Evolutionary conservation across 2,329 filamentous ascomycete genomes (phyloP), one percentile per base, ranked within the genome.

Genomic region (Sporothrix dimorphospora): DNA sequence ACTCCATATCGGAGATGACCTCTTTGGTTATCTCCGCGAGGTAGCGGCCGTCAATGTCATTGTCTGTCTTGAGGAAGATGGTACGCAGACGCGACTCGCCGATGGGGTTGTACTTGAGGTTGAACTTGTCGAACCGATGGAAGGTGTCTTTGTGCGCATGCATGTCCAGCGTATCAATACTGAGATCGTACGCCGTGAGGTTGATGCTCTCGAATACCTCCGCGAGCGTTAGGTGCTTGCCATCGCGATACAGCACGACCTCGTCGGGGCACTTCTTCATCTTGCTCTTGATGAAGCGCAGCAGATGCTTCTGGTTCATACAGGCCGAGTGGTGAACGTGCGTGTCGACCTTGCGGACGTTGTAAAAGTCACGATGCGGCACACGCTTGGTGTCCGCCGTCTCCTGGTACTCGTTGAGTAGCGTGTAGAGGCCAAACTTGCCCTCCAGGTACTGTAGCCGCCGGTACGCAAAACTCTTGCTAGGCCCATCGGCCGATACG

Each of bases 121-220:
- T 99, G 87, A 99, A 99, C 81, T 99, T 99, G 85, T 99, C 96
- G 80, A 99, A 99, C 4, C 96, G 93, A 82, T 99, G 96, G 83
- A 99, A 99, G 0, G 94, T 97, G 81, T 99, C 96, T 12, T 94
- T 98, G 79, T 99, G 96, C 30, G 96, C 95, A 84, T 99, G 96
- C 96, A 99, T 99, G 83, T 99, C 96, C 45, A 99, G 87, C 0
- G 96, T 99, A 81, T 99, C 96, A 75, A 99, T 99, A 81, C 94
- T 98, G 70, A 99, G 85, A 80, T 99, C 96, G 80, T 99, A 99
- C 0, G 96, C 96, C 5, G 95, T 98, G 77, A 99, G 84, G 75
- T 97, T 97, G 83, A 99, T 97, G 82, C 94, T 97, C 78, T 97
- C 91, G 81, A 99, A 99, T 0, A 99, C 96, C 82, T 99, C 93